These are phyloP conservation scores for Thelonectria rubi DNA, from an alignment of 2,329 filamentous ascomycete genomes.

Conservation along the genomic window DNA sequence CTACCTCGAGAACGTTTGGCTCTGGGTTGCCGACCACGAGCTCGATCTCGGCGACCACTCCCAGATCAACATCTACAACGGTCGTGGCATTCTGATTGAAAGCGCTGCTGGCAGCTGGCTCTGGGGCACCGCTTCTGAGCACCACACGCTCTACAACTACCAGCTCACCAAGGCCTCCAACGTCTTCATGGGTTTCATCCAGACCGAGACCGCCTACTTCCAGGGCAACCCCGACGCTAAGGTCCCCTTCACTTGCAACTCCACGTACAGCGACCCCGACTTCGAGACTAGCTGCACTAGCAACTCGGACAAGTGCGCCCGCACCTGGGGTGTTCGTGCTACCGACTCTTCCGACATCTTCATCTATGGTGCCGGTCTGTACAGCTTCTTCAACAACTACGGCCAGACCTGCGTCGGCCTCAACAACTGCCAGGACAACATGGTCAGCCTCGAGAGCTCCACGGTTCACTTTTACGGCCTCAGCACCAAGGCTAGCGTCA, in stretches of 20 bases:
- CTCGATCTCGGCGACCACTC: conserved; percentile 78
- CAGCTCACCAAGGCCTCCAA: conserved; percentile 80
- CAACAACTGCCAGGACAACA: conserved; percentile 80
- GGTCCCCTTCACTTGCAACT: conserved; percentile 69
- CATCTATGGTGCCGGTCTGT: conserved; percentile 78
- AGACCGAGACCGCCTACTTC: conserved; percentile 91
- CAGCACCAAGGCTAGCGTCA: conserved; percentile 77
- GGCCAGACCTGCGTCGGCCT: conserved; percentile 72
- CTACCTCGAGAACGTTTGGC: conserved; percentile 91
- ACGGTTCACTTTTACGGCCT: conserved; percentile 73
- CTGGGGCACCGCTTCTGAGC: conserved; percentile 77
- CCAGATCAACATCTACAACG: conserved; percentile 88
- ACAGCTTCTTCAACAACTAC: conserved; percentile 88
- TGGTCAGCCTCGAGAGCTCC: conserved; percentile 76
- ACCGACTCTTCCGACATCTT: conserved; percentile 72
- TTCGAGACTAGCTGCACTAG: conserved; percentile 66
- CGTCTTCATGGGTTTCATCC: conserved; percentile 83
- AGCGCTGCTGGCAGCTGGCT: conserved; percentile 80
- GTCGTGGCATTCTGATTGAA: conserved; percentile 84
- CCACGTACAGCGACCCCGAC: conserved; percentile 71
- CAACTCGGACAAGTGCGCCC: conserved; percentile 65
- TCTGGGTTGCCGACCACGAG: conserved; percentile 92
- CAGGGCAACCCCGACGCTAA: conserved; percentile 82
- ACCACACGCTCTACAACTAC: conserved; percentile 81
- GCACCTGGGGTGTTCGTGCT: conserved; percentile 80